Evolutionary conservation across 805 yeast species (phyloP), one percentile per base, ranked within the genome.

Genomic region (Wickerhamomyces strasburgensis): DNA sequence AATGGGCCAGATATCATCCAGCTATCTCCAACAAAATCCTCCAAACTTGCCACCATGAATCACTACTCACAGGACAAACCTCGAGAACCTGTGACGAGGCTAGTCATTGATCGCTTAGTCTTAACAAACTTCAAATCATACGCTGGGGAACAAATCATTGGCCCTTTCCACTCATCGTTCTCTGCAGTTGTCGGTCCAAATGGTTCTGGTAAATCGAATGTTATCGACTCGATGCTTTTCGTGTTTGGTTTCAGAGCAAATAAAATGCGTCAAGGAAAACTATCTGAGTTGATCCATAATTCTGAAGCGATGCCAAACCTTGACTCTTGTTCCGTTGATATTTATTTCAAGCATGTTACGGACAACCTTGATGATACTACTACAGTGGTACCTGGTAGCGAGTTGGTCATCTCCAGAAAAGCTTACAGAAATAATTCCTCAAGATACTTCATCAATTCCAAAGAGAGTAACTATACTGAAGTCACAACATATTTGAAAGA

Each of bases 171-270:
- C 51, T 64, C 89, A 26, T 86, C 94, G 5, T 94, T 93, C 54
- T 85, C 96, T 9, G 98, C 99, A 0, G 95, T 93, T 9, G 97
- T 93, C 11, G 99, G 99, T 0, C 98, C 98, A 5, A 93, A 93
- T 58, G 99, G 99, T 7, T 84, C 96, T 10, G 99, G 99, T 3
- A 93, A 93, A 61, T 89, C 98, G 13, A 93, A 94, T 55, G 97
- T 93, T 46, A 93, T 93, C 58, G 98, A 94, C 58, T 87, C 97
- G 5, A 78, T 93, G 70, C 72, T 94, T 24, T 93, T 93, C 60
- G 98, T 94, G 2, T 93, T 93, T 65, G 99, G 99, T 0, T 93
- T 93, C 62, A 70, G 98, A 40, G 98, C 98, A 0, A 78, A 79
- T 56, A 93, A 94, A 58, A 88, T 93, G 96, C 80, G 99, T 54